A percentile compares a stretch with the other conserved stretches of the same genome.
Conservation (phyloP, 345 rosid genomes). For the Eutrema japonicum region DNA sequence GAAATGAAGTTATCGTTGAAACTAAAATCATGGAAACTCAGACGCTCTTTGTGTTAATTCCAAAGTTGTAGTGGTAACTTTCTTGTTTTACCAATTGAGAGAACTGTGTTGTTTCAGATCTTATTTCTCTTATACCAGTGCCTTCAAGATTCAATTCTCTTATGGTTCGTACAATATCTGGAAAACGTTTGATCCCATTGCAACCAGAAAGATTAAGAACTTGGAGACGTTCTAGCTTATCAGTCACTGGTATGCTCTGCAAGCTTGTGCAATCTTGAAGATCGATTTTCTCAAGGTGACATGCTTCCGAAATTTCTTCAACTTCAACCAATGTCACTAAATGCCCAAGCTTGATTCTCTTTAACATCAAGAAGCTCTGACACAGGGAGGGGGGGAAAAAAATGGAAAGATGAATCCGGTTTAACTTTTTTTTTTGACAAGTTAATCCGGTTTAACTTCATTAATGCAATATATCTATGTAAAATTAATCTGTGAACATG, state of each 20-base stretch:
- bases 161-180: neutral
- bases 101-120: neutral
- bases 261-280: conserved; percentile 13
- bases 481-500: no score
- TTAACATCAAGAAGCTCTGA: conserved; percentile 14
- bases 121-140: neutral
- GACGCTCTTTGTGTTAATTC: neutral
- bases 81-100: neutral
- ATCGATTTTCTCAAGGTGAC: neutral
- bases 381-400: neutral
- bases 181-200: conserved; percentile 23
- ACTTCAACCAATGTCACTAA: neutral
- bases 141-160: conserved; percentile 19
- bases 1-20: no score
- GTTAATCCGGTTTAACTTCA: no score
- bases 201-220: conserved; percentile 22
- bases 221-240: neutral
- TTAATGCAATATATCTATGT: no score
- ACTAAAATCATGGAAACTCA: neutral
- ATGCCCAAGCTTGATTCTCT: neutral
- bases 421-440: no score
- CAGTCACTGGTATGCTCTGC: conserved; percentile 7
- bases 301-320: neutral
- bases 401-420: neutral
- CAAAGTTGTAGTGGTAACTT: neutral